Percentiles rank a stretch among this genome's conserved stretches.
Conservation (phyloP, 163 green algal genomes). For the Volvox carteri region DNA sequence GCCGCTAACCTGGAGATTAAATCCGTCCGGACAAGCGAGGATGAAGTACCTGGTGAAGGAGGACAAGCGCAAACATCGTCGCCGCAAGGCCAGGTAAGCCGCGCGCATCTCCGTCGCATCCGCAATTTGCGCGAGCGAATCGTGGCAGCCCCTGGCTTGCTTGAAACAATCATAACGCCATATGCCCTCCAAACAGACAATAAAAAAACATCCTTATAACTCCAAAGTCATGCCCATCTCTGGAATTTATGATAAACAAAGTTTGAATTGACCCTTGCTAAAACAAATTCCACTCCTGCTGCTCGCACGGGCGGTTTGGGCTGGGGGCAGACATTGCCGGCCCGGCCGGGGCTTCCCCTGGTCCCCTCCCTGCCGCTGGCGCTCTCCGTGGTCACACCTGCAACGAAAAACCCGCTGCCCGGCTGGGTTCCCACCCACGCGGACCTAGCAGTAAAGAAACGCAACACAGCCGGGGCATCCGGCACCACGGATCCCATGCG, state of each 20-base stretch:
- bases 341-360: background rate
- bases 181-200: no score
- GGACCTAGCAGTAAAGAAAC: background rate
- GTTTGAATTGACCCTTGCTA: no score
- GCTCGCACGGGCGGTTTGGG: no score
- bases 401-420: background rate
- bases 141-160: no score
- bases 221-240: no score
- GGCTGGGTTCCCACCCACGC: background rate
- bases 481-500: background rate
- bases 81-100: constrained; percentile 1
- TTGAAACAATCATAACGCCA: no score
- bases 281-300: no score
- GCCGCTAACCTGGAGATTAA: background rate
- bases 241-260: no score
- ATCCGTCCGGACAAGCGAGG: constrained; percentile 33
- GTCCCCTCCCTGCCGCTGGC: background rate
- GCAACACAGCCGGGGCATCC: background rate
- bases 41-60: background rate
- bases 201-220: no score
- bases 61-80: background rate
- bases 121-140: no score
- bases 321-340: no score
- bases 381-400: constrained; percentile 4
- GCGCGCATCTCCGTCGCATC: background rate